Conservation (phyloP, 768 basidiomycete species). For the Kwoniella botswanensis region DNA sequence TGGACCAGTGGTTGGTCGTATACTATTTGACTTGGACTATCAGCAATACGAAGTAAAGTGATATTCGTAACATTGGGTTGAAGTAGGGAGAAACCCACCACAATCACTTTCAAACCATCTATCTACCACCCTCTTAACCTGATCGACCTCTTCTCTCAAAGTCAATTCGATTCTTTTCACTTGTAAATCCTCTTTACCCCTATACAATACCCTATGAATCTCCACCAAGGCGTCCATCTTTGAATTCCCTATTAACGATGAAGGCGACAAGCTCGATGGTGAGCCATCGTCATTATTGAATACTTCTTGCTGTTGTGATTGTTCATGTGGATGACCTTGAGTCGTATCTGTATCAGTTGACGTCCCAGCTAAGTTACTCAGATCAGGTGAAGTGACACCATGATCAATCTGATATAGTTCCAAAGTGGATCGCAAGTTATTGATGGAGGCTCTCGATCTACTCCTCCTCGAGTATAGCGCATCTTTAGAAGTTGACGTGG, state of each 20-base stretch:
- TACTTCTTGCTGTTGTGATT: background rate
- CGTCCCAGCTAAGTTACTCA: background rate
- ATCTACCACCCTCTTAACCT: conserved; percentile 32
- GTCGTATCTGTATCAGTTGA: background rate
- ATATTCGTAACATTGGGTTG: too few relatives aligned
- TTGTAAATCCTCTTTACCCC: conserved; percentile 39
- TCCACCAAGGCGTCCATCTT: conserved; percentile 49
- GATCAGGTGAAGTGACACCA: background rate
- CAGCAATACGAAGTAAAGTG: background rate
- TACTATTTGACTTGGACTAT: conserved; percentile 18
- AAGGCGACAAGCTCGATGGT: conserved; percentile 4
- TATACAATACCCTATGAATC: conserved; percentile 49
- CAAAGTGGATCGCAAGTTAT: conserved; percentile 5
- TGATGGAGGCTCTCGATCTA: conserved; percentile 6
- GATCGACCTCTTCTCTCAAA: conserved; percentile 8
- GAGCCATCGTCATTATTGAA: background rate
- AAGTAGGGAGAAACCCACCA: conserved; percentile 26
- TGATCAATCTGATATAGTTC: conserved; percentile 9
- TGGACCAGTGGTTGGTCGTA: conserved; percentile 47
- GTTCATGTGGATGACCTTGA: background rate
- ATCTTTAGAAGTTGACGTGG: background rate
- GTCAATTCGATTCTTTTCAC: background rate
- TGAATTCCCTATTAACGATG: background rate
- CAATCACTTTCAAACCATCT: conserved; percentile 50
- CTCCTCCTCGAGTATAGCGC: background rate